These are phyloP conservation scores for Alternaria sp. DNA, from an alignment of 2,329 filamentous ascomycete species.

Conservation along the genomic window DNA sequence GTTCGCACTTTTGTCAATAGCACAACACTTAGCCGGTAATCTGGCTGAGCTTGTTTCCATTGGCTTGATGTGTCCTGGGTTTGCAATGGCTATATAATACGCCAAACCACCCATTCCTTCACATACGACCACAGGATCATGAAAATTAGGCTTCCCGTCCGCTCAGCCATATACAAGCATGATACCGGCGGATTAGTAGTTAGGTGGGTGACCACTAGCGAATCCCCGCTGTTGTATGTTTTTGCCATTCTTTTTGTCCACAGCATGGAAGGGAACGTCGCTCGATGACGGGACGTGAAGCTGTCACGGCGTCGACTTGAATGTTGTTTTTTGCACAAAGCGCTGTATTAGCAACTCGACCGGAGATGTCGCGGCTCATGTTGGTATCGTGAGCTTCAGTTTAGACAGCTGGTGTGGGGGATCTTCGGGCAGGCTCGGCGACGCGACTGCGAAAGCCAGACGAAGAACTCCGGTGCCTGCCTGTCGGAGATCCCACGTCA, in stretches of 20 bases:
- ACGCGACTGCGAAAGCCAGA: not conserved
- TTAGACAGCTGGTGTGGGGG: not conserved
- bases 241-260: no score
- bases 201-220: not conserved
- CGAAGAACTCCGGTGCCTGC: not conserved
- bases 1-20: not conserved
- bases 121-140: no score
- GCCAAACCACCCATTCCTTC: no score
- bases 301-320: not conserved
- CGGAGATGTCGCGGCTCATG: no score
- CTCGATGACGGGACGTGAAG: not conserved
- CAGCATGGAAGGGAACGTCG: accelerated
- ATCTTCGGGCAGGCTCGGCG: not conserved
- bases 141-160: no score
- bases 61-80: no score
- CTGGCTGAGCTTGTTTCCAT: no score
- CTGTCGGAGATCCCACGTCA: not conserved
- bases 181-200: not conserved
- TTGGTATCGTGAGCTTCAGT: no score
- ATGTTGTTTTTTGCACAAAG: not conserved
- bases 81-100: no score
- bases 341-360: no score
- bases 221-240: not conserved
- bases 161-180: not conserved
- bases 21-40: no score